These are phyloP conservation scores for Rubia peregrina DNA, from an alignment of 305 asterid genomes.

Conservation along the genomic window DNA sequence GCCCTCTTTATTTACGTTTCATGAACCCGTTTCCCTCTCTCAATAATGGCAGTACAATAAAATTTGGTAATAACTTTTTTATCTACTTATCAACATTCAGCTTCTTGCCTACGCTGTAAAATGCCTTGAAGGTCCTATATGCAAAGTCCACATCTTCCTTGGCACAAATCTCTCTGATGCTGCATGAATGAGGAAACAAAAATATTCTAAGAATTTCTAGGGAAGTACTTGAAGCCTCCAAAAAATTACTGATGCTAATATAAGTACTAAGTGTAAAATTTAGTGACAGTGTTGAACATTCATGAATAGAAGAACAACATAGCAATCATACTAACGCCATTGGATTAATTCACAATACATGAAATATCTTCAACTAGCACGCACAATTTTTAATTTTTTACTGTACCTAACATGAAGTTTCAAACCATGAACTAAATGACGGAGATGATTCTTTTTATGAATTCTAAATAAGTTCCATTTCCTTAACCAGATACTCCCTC, in stretches of 20 bases:
- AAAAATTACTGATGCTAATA: background rate
- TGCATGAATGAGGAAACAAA: constrained; percentile 25
- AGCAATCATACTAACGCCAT: background rate
- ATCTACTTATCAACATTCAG: too few species aligned
- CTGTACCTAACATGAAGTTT: background rate
- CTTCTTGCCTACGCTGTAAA: too few species aligned
- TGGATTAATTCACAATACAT: background rate
- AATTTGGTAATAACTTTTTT: too few species aligned
- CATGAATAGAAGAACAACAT: background rate
- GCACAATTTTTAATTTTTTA: background rate
- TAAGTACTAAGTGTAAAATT: background rate
- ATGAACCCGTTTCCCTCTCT: too few species aligned
- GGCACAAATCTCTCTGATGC: constrained; percentile 87
- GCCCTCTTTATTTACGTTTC: too few species aligned
- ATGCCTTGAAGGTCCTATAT: too few species aligned
- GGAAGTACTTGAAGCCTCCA: too few species aligned
- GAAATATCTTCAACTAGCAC: background rate
- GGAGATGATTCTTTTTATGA: background rate
- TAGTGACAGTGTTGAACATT: background rate
- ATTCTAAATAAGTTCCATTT: background rate
- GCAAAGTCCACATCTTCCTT: constrained; percentile 60
- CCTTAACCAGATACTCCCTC: background rate
- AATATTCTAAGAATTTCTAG: background rate
- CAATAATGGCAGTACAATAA: too few species aligned
- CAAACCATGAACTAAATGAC: background rate